Evolutionary conservation across 768 basidiomycete genomes (phyloP), one percentile per base, ranked within the genome.

Genomic region (Podaxis sp.): DNA sequence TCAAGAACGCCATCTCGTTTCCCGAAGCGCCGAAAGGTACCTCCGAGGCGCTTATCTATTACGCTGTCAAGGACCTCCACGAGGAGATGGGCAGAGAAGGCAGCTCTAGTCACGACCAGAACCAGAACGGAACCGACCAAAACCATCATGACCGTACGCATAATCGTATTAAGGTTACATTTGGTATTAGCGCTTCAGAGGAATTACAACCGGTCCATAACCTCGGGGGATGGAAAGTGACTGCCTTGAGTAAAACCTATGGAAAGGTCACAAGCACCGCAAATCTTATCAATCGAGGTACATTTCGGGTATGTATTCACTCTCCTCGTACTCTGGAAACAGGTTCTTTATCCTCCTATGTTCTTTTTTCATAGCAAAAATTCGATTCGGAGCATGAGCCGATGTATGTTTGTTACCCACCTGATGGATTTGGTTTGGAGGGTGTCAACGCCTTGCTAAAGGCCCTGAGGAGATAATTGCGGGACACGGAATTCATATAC

Each of bases 1-100:
- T 86, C 68, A 86, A 87, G 70, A 85, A 86, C 65, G 78, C 80
- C 2, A 73, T 79, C 17, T 80, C 82, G 24, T 86, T 87, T 70
- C 84, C 84, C 5, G 68, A 75, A 28, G 80, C 85, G 0, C 82
- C 83, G 0, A 80, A 80, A 60, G 85, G 84, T 22, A 84, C 82
- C 0, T 84, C 84, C 2, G 84, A 87, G 62, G 70, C 71, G 13
- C 76, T 85, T 62, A 84, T 87, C 56, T 77, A 78, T 65, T 75
- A 75, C 4, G 80, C 80, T 0, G 75, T 87, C 52, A 75, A 71
- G 48, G 77, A 80, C 62, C 67, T 82, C 8, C 70, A 80, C 38
- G 69, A 71, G 28, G 76, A 82, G 54, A 60, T 75, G 64, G 64
- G 70, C 20, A 49, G 55, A 37, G 40, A 62, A 22, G 51, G 81